Base-by-base conservation (phyloP, 371 early-diverging fungal genomes). In the Encephalitozoon cuniculi region DNA sequence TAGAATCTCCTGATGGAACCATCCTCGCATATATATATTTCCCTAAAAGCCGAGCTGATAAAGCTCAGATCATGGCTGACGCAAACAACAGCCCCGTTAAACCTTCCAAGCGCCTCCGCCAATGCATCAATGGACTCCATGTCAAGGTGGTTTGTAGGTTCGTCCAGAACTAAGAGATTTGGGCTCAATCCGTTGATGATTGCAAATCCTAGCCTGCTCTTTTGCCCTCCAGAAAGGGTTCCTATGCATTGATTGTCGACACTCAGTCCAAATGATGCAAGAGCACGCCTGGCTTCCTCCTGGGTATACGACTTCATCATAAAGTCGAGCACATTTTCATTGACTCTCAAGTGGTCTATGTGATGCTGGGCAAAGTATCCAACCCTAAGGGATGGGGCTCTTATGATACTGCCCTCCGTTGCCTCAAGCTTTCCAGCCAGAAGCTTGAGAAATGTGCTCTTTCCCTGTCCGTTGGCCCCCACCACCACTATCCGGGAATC, bases 301-400 rank as follows among this genome's bases (percentile, higher is more conserved):
- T 87, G 87, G 9, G 89, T 88, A 89, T 93, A 94, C 74, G 88
- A 88, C 80, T 86, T 87, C 76, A 92, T 90, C 87, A 96, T 87
- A 83, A 93, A 92, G 81, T 94, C 93, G 71, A 96, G 89, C 28
- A 94, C 93, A 64, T 90, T 90, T 18, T 88, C 82, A 28, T 90
- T 88, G 81, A 89, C 86, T 78, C 93, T 91, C 51, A 96, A 89
- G 82, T 94, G 93, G 82, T 96, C 96, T 21, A 89, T 82, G 52
- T 94, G 92, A 37, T 96, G 96, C 87, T 97, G 97, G 77, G 90
- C 90, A 90, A 95, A 97, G 85, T 92, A 92, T 82, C 90, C 94
- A 4, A 77, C 68, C 11, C 32, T 64, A 15, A 73, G 43, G 2
- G 28, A 12, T 2, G 74, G 18, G 34, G 37, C 32, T 40, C 46